phyloP scores from a whole-genome alignment of 1,284 basidiomycete species.

The Malassezia sp. region DNA sequence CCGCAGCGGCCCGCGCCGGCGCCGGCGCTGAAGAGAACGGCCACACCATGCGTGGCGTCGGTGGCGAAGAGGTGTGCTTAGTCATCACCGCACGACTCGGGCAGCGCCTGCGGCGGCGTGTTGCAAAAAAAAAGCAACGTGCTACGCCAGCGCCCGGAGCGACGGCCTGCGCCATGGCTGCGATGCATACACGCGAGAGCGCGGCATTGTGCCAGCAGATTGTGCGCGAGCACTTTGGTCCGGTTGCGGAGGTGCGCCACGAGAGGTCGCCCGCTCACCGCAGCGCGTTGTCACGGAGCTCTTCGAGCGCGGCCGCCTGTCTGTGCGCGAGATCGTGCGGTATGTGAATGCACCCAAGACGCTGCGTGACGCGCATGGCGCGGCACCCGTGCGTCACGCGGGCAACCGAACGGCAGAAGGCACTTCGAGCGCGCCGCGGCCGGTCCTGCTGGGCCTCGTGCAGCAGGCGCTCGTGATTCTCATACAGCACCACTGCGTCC shows the following conservation, averaged over 20 bases:
- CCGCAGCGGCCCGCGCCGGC: not conserved
- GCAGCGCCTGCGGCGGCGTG: no score
- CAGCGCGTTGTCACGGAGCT: constrained; percentile 62
- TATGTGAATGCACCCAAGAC: constrained; percentile 23
- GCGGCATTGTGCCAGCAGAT: constrained; percentile 60
- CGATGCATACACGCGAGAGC: constrained; percentile 33
- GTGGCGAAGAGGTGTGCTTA: no score
- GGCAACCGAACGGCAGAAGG: not conserved
- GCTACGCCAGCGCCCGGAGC: no score
- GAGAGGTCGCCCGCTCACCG: not conserved
- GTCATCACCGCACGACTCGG: no score
- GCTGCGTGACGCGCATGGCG: constrained; percentile 7
- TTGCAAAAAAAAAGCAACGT: no score
- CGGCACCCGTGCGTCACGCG: constrained; percentile 16
- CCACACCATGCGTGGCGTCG: constrained; percentile 11
- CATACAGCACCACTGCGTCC: constrained; percentile 68
- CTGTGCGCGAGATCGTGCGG: constrained; percentile 51
- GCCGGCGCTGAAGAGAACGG: constrained; percentile 5
- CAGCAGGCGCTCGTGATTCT: constrained; percentile 68
- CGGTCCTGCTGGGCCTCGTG: constrained; percentile 55
- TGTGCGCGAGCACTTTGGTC: constrained; percentile 65
- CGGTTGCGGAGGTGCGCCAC: constrained; percentile 58
- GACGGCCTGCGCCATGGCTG: constrained; percentile 15
- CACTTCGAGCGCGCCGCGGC: constrained; percentile 51
- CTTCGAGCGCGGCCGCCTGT: constrained; percentile 71